These are phyloP conservation scores for Fusarium solani-melongenae DNA, from an alignment of 2,329 filamentous ascomycete species.

Conservation along the genomic window DNA sequence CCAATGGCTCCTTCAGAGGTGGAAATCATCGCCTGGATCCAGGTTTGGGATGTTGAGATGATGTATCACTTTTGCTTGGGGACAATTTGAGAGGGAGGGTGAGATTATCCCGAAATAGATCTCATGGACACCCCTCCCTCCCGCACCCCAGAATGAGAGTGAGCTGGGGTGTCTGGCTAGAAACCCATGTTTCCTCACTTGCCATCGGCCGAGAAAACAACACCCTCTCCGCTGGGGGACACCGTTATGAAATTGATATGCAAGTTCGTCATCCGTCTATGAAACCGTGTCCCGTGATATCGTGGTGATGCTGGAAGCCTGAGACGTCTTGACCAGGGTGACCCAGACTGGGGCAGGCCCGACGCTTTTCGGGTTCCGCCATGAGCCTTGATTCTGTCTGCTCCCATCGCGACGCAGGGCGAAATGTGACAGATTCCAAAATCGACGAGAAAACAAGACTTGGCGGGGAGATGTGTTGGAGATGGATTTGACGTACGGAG, in stretches of 20 bases:
- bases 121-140: slow-evolving; percentile 10
- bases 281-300: slow-evolving; percentile 39
- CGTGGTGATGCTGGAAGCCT: slow-evolving; percentile 30
- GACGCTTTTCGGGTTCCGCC: slow-evolving; percentile 14
- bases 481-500: neutral
- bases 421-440: slow-evolving; percentile 19
- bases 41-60: slow-evolving; percentile 22
- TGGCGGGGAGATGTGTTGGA: neutral
- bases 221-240: slow-evolving; percentile 35
- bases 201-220: slow-evolving; percentile 43
- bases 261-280: slow-evolving; percentile 23
- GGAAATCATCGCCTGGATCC: slow-evolving; percentile 26
- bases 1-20: slow-evolving; percentile 35
- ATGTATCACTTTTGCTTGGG: slow-evolving; percentile 35
- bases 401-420: neutral
- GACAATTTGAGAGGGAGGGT: slow-evolving; percentile 25
- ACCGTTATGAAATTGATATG: slow-evolving; percentile 36
- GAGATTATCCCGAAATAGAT: slow-evolving; percentile 34
- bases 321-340: slow-evolving; percentile 29
- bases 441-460: slow-evolving; percentile 7
- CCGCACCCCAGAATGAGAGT: slow-evolving; percentile 5
- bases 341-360: slow-evolving; percentile 8
- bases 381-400: neutral
- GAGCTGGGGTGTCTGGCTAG: slow-evolving; percentile 18
- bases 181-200: slow-evolving; percentile 40